Base-by-base conservation (phyloP, 2,329 filamentous ascomycete genomes). In the Fusarium aywerte region DNA sequence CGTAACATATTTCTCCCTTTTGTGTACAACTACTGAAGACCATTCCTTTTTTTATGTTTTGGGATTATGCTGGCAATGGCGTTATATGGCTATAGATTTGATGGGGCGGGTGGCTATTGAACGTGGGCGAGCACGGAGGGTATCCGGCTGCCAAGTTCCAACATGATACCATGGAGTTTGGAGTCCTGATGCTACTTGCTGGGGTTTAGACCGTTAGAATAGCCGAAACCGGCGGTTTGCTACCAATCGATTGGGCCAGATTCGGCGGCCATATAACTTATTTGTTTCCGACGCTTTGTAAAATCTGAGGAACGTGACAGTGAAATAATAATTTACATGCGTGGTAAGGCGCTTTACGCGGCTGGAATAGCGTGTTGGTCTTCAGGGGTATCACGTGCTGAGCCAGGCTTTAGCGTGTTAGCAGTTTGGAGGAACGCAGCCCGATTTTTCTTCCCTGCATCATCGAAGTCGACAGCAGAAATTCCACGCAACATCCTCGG, bases 151-250 rank as follows among this genome's bases (percentile, higher is more conserved):
- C 53, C 56, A 62, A 65, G 62, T 71, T 73, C 43, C n/a, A 76
- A 68, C 27, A 78, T 78, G 76, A 78, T 78, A 78, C 76, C 76
- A 78, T 70, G 73, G 74, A 49, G 67, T 63, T 50, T 70, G 76
- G 76, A 73, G 66, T 61, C 66, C 51, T 61, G 42, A 47, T 54
- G 49, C 27, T 68, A 45, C 44, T 53, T 54, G 49, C 50, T 61
- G 45, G 36, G 60, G 47, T 51, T 64, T 69, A 40, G 56, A 70
- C 54, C 54, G 63, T 48, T 45, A 48, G 43, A 38, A 69, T 51
- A 51, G 49, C 59, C 58, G 54, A 56, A 59, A 43, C 44, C 36
- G 52, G 66, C 38, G 38, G 29, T 42, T 58, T 47, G 20, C 52
- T 65, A 45, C 27, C 47, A 64, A 52, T 12, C 15, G 21, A 40